Evolutionary conservation across 2,329 filamentous ascomycete species (phyloP).

Genomic region (Aplosporella prunicola): DNA sequence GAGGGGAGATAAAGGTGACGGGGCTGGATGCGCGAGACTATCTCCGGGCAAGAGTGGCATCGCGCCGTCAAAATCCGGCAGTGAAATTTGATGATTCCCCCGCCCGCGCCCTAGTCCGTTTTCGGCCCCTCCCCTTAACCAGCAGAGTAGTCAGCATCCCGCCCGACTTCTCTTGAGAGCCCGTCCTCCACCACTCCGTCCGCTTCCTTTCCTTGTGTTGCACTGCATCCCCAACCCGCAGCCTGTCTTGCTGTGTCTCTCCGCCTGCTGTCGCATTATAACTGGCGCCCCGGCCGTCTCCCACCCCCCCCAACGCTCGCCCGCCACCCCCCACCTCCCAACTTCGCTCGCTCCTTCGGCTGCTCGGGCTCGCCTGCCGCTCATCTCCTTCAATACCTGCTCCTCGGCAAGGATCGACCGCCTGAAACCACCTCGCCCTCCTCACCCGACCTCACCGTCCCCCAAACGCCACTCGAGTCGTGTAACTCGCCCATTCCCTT

Average conservation of each 20-base stretch:
- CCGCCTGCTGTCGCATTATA: neutral
- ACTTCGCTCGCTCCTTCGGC: neutral
- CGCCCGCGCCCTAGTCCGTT: conserved; percentile 5
- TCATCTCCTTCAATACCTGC: conserved; percentile 10
- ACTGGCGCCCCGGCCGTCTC: neutral
- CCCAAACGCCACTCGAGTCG: conserved; percentile 5
- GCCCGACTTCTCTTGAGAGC: conserved; percentile 10
- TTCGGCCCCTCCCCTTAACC: conserved; percentile 10
- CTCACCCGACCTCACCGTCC: conserved; percentile 5
- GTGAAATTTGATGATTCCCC: conserved; percentile 9
- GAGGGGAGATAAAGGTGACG: no score
- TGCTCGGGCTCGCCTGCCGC: conserved; percentile 10
- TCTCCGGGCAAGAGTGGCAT: no score
- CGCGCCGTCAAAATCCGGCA: no score
- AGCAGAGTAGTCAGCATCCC: conserved; percentile 9
- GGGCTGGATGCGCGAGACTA: no score
- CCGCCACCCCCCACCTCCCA: conserved; percentile 3
- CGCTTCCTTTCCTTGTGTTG: conserved; percentile 10
- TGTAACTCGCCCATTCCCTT: conserved; percentile 9
- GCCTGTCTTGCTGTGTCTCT: neutral
- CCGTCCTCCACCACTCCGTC: conserved; percentile 7
- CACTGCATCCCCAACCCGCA: conserved; percentile 7
- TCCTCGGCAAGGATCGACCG: conserved; percentile 11
- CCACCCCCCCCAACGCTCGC: conserved; percentile 1
- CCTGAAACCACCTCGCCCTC: conserved; percentile 2